Conservation (phyloP, 495 filamentous ascomycete species). For the Staphylotrichum longicolle region DNA sequence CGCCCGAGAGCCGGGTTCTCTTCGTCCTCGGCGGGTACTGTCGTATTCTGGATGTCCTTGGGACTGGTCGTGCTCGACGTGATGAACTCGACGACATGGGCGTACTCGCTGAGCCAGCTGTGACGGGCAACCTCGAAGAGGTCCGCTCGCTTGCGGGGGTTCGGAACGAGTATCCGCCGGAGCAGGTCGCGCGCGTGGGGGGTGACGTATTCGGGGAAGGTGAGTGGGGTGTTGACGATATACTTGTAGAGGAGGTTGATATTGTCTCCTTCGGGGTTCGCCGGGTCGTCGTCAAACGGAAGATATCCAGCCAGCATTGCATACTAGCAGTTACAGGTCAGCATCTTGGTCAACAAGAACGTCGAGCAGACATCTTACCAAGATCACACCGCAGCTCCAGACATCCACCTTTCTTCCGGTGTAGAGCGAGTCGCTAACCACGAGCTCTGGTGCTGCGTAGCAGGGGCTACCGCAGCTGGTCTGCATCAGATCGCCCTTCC, state of each 20-base stretch:
- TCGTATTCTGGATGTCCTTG: constrained; percentile 79
- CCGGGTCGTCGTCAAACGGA: constrained; percentile 98
- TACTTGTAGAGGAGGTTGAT: constrained; percentile 99
- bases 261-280: constrained; percentile 97
- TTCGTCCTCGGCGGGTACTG: constrained; percentile 63
- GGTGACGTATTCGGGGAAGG: constrained; percentile 98
- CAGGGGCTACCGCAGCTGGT: constrained; percentile 86
- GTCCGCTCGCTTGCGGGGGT: constrained; percentile 91
- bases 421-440: constrained; percentile 96
- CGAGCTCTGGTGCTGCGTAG: constrained; percentile 95
- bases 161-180: constrained; percentile 90
- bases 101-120: constrained; percentile 96
- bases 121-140: constrained; percentile 97
- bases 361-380: constrained; percentile 60
- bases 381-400: constrained; percentile 98
- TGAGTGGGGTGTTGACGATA: constrained; percentile 94
- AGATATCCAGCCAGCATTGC: constrained; percentile 98
- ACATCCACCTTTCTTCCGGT: constrained; percentile 98
- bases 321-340: constrained; percentile 60
- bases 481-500: constrained; percentile 74
- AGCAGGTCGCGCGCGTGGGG: constrained; percentile 93
- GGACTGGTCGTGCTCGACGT: constrained; percentile 90
- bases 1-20: constrained; percentile 69
- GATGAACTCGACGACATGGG: constrained; percentile 91
- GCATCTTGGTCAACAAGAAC: constrained; percentile 12